Evolutionary conservation across 1,139 yeast species (phyloP), one percentile per base, ranked within the genome.

Genomic region (Yamadazyma spencermartinsiae): DNA sequence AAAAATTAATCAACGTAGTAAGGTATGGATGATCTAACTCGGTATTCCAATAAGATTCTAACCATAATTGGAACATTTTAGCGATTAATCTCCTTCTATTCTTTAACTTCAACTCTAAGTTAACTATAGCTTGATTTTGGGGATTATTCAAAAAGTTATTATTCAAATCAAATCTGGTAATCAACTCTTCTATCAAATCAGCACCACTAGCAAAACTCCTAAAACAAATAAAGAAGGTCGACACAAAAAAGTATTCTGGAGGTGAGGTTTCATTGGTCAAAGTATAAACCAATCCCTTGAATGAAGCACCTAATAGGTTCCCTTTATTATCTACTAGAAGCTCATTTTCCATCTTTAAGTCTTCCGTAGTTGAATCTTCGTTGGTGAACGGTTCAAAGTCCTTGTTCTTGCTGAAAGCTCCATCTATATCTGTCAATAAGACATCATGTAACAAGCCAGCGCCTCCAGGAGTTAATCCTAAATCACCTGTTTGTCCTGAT

Each of bases 1-100:
- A 82, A 52, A 88, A 84, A 54, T 84, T 84, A 29, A 86, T 71
- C 52, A 88, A 63, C 0, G 88, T 81, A 9, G 92, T 79, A 34
- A 89, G 61, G 24, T 81, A 68, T 17, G 62, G 65, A 44, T 74
- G 76, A 55, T 88, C 96, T 11, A 65, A 52, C 24, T 75, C 72
- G 39, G 72, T 77, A 49, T 80, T 77, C 96, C 96, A 90, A 56
- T 84, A 88, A 38, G 92, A 82, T 59, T 87, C 95, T 60, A 89
- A 63, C 98, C 98, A 90, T 36, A 80, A 66, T 53, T 80, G 85
- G 52, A 88, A 79, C 60, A 85, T 69, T 49, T 76, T 79, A 46
- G 82, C 79, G 31, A 87, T 79, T 39, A 83, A 63, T 43, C 80
- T 76, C 52, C 95, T 69, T 55, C 95, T 72, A 48, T 74, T 80